Evolutionary conservation across 345 rosid species (phyloP).

Genomic region (Euphorbia peplus): DNA sequence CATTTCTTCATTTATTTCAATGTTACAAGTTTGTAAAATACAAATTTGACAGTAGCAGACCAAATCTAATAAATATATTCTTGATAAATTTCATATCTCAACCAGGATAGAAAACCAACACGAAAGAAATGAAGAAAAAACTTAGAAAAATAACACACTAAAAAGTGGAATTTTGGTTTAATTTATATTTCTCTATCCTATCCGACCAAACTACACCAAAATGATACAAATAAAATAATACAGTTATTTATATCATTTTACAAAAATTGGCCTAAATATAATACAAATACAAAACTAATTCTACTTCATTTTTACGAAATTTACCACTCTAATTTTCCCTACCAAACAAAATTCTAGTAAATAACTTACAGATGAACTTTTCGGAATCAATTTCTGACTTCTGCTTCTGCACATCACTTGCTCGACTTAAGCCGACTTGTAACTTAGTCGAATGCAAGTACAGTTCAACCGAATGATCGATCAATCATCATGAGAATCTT

Average conservation of each 20-base stretch:
- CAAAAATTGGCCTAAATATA: not conserved
- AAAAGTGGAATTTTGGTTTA: not conserved
- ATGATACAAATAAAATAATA: not conserved
- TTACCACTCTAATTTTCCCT: too few species aligned
- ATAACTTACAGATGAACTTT: not conserved
- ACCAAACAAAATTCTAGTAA: not conserved
- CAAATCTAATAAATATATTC: not conserved
- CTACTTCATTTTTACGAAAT: too few species aligned
- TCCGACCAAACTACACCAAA: not conserved
- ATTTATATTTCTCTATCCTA: not conserved
- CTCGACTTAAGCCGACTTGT: not conserved
- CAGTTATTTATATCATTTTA: not conserved
- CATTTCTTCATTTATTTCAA: not conserved
- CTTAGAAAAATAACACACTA: too few species aligned
- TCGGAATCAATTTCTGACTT: not conserved
- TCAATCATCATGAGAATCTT: constrained; percentile 1
- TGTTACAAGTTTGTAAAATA: not conserved
- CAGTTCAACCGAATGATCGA: too few species aligned
- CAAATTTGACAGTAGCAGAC: not conserved
- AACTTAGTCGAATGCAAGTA: not conserved
- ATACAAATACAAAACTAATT: not conserved
- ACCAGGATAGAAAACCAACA: not conserved
- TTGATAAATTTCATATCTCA: not conserved
- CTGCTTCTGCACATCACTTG: not conserved
- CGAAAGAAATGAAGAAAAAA: not conserved